Conservation (phyloP, 495 filamentous ascomycete species). For the Geoglossum glabrum region DNA sequence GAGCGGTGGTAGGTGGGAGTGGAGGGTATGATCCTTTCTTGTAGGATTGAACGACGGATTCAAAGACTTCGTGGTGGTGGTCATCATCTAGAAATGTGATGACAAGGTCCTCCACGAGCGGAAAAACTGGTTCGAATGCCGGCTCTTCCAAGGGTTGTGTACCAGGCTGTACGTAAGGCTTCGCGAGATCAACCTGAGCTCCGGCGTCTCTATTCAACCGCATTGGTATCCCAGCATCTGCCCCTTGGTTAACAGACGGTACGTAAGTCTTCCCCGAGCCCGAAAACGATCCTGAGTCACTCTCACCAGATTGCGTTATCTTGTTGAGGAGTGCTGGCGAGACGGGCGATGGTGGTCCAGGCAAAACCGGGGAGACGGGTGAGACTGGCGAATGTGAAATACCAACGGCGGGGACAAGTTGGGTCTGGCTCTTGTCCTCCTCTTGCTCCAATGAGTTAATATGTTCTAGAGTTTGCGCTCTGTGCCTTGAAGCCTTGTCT, state of each 20-base stretch:
- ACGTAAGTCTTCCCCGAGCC: background rate
- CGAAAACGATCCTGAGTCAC: background rate
- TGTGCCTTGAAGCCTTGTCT: background rate
- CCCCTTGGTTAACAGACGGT: background rate
- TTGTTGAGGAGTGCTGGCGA: background rate
- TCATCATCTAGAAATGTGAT: conserved; percentile 7
- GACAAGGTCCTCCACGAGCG: conserved; percentile 12
- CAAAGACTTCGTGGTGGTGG: conserved; percentile 6
- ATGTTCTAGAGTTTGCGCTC: background rate
- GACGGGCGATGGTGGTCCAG: background rate
- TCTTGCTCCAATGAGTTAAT: background rate
- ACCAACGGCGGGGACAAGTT: background rate
- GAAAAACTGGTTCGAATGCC: conserved; percentile 8
- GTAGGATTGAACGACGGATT: conserved; percentile 9
- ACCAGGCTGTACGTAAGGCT: background rate
- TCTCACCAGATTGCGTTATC: background rate
- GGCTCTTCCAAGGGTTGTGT: background rate
- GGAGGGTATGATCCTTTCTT: background rate
- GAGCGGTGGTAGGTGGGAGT: background rate
- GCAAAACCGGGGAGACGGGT: background rate
- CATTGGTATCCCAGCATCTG: background rate
- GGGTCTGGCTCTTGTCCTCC: background rate
- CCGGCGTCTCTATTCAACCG: background rate
- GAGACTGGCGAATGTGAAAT: background rate
- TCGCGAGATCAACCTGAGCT: background rate